phyloP scores from a whole-genome alignment of 192 early-diverging fungal species.

The Coemansia interrupta region DNA sequence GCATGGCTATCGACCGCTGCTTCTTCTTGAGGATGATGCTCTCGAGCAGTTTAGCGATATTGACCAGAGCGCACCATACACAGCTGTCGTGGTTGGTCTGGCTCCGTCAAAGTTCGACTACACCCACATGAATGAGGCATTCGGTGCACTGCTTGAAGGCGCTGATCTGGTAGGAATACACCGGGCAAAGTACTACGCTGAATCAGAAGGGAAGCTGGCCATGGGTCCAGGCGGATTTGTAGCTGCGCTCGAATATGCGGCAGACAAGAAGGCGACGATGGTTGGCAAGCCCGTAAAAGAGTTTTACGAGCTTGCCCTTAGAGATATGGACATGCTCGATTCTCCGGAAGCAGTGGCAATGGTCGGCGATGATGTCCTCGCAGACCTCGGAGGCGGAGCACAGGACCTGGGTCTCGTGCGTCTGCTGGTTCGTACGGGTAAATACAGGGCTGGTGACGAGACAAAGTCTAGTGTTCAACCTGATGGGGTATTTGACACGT shows the following conservation, averaged over 20 bases:
- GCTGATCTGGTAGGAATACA: slow-evolving; percentile 78
- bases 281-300: slow-evolving; percentile 78
- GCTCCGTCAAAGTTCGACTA: slow-evolving; percentile 59
- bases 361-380: slow-evolving; percentile 83
- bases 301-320: slow-evolving; percentile 76
- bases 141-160: slow-evolving; percentile 60
- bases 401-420: slow-evolving; percentile 67
- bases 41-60: slow-evolving; percentile 67
- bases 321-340: slow-evolving; percentile 59
- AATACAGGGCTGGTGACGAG: slow-evolving; percentile 77
- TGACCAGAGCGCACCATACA: slow-evolving; percentile 55
- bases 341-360: slow-evolving; percentile 63
- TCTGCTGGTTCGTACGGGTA: slow-evolving; percentile 71
- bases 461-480: slow-evolving; percentile 41
- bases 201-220: slow-evolving; percentile 55
- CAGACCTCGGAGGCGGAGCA: slow-evolving; percentile 80
- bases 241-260: slow-evolving; percentile 75
- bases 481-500: slow-evolving; percentile 59
- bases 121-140: slow-evolving; percentile 69
- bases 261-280: slow-evolving; percentile 60
- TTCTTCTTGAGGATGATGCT: slow-evolving; percentile 74
- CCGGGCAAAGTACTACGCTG: slow-evolving; percentile 75
- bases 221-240: slow-evolving; percentile 91
- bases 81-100: slow-evolving; percentile 79
- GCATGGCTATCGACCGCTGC: slow-evolving; percentile 59